Evolutionary conservation across 177 flowering plant species (phyloP).

Genomic region (Vitis hybrid): DNA sequence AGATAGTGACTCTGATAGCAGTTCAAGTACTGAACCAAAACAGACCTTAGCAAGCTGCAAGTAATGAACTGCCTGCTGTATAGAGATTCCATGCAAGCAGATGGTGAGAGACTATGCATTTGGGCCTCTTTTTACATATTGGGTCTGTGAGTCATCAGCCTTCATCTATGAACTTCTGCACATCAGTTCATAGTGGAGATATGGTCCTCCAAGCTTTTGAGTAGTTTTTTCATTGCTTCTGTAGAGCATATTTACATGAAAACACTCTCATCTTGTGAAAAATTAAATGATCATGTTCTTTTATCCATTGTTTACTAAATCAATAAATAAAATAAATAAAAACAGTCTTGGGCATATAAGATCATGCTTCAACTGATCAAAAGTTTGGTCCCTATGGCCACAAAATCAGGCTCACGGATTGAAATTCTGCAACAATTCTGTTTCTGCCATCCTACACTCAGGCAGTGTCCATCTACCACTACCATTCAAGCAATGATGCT

Average conservation of each 20-base stretch:
- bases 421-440: background rate
- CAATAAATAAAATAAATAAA: background rate
- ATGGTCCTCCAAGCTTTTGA: background rate
- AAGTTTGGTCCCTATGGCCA: background rate
- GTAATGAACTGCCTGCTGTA: constrained; percentile 4
- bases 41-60: constrained; percentile 13
- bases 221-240: background rate
- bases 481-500: background rate
- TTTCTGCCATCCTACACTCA: too few species aligned
- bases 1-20: constrained; percentile 37
- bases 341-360: background rate
- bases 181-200: background rate
- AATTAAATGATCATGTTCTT: background rate
- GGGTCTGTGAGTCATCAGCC: background rate
- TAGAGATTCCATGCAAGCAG: constrained; percentile 4
- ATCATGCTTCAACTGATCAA: background rate
- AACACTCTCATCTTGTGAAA: background rate
- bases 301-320: background rate
- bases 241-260: background rate
- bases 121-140: background rate
- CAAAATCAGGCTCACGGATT: background rate
- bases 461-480: background rate
- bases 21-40: constrained; percentile 36
- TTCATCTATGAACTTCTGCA: background rate
- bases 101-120: background rate